Conservation (phyloP, 2,329 filamentous ascomycete species). For the Raffaelea albimanens region DNA sequence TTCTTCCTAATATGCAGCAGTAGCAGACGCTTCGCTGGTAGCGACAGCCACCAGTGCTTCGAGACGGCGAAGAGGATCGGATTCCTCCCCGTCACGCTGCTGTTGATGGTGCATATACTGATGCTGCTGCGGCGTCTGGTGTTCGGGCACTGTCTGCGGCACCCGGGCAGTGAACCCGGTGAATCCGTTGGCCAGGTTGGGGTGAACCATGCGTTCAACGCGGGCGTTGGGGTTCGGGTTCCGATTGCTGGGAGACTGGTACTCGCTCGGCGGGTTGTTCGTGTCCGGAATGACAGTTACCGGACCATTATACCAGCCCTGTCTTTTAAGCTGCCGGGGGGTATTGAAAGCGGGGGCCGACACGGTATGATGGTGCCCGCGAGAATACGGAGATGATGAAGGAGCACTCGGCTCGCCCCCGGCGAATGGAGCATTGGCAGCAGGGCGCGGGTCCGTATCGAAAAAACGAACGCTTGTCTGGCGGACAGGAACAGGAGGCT, state of each 20-base stretch:
- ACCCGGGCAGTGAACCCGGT: conserved; percentile 12
- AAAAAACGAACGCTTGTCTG: conserved; percentile 44
- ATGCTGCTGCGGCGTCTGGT: conserved; percentile 3
- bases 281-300: conserved; percentile 13
- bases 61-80: conserved; percentile 6
- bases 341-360: conserved; percentile 48
- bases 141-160: conserved; percentile 12
- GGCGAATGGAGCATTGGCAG: conserved; percentile 12
- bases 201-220: conserved; percentile 48
- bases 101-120: background rate
- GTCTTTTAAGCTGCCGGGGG: conserved; percentile 52
- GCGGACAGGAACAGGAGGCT: background rate
- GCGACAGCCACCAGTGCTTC: conserved; percentile 8
- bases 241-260: conserved; percentile 3
- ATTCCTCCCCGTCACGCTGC: background rate
- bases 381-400: conserved; percentile 1
- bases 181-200: conserved; percentile 28
- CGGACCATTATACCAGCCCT: conserved; percentile 62
- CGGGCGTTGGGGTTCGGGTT: conserved; percentile 21
- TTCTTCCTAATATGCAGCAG: conserved; percentile 13
- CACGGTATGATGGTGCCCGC: conserved; percentile 46
- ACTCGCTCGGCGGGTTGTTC: background rate
- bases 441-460: conserved; percentile 33
- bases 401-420: background rate
- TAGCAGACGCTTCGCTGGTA: conserved; percentile 6